phyloP scores from a whole-genome alignment of 2,329 filamentous ascomycete genomes.

The Colletotrichum salicis region DNA sequence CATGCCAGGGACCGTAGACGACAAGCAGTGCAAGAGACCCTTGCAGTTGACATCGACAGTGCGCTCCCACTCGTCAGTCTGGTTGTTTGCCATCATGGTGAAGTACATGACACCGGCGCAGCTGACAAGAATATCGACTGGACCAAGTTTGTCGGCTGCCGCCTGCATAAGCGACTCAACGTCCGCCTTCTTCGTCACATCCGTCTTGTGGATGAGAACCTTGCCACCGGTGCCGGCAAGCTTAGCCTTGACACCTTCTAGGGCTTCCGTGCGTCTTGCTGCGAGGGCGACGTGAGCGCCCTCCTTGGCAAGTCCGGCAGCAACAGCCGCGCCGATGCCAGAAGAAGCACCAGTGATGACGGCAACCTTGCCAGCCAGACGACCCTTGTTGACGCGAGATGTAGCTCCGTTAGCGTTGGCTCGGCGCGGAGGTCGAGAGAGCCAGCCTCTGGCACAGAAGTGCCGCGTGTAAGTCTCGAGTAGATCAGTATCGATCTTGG shows the following conservation, averaged over 20 bases:
- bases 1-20: constrained; percentile 77
- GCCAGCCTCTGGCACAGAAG: constrained; percentile 84
- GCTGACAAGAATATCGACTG: constrained; percentile 81
- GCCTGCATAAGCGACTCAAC: constrained; percentile 73
- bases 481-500: constrained; percentile 75
- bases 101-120: constrained; percentile 91
- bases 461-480: constrained; percentile 82
- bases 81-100: constrained; percentile 84
- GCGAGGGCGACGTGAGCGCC: constrained; percentile 79
- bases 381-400: constrained; percentile 55
- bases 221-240: constrained; percentile 67
- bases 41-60: constrained; percentile 91
- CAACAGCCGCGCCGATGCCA: constrained; percentile 81
- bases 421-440: constrained; percentile 69
- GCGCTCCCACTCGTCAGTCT: constrained; percentile 80
- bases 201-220: constrained; percentile 75
- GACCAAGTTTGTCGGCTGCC: constrained; percentile 71
- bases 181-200: constrained; percentile 74
- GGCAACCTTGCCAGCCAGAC: constrained; percentile 75
- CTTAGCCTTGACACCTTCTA: constrained; percentile 73
- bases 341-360: constrained; percentile 84
- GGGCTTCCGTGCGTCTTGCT: constrained; percentile 74
- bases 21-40: constrained; percentile 78
- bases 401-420: constrained; percentile 43
- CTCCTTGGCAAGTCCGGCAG: constrained; percentile 73